Conservation (phyloP, 75 land plant genomes). For the Ceratopteris richardii region DNA sequence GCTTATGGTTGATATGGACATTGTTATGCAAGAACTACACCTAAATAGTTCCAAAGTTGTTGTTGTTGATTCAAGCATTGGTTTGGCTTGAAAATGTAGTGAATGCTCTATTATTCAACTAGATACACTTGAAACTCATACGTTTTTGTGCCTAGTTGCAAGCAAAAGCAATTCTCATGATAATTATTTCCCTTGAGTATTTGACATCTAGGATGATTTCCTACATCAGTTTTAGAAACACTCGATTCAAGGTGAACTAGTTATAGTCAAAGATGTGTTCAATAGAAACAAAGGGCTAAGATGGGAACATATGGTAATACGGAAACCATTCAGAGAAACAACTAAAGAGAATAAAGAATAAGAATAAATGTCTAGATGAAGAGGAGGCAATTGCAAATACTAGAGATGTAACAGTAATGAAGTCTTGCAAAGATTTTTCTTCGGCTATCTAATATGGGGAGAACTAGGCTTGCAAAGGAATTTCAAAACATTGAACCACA, state of each 20-base stretch:
- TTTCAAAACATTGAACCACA: no score
- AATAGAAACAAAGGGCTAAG: slow-evolving; percentile 36
- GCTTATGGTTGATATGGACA: slow-evolving; percentile 19
- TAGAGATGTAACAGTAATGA: no score
- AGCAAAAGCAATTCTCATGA: slow-evolving; percentile 35
- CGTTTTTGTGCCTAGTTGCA: slow-evolving; percentile 33
- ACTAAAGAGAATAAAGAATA: slow-evolving; percentile 18
- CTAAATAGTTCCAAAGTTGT: background rate
- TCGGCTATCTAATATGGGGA: no score
- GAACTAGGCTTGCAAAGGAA: no score
- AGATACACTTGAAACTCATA: slow-evolving; percentile 7
- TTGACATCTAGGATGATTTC: slow-evolving; percentile 29
- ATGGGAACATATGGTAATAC: slow-evolving; percentile 73
- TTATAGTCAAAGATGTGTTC: slow-evolving; percentile 55
- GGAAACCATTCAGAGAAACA: slow-evolving; percentile 48
- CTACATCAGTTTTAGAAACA: slow-evolving; percentile 60
- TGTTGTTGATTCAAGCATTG: no score
- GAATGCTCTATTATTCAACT: background rate
- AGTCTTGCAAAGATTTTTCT: no score
- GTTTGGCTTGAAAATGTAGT: background rate
- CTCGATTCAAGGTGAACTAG: slow-evolving; percentile 71
- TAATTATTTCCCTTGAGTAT: slow-evolving; percentile 41
- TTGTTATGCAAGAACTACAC: slow-evolving; percentile 21
- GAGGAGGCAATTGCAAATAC: no score
- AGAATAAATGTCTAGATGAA: no score